Evolutionary conservation across 106 monocot genomes (phyloP).

Genomic region (Allium fistulosum): DNA sequence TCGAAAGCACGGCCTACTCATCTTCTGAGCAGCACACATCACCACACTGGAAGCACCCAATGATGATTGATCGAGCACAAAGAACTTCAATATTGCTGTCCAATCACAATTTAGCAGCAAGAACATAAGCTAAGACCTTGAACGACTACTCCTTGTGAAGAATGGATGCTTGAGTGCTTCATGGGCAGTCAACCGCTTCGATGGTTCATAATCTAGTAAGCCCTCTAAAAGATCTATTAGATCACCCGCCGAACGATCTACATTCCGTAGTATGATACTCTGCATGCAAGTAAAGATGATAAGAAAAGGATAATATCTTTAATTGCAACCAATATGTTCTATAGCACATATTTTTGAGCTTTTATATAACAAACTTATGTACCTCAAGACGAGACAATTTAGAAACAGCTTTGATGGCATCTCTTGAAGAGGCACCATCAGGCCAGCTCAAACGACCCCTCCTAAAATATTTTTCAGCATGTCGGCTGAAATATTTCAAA

Average conservation of each 20-base stretch:
- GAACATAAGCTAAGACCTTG: too few species aligned
- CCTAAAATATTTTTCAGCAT: constrained; percentile 60
- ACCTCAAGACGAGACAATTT: constrained; percentile 65
- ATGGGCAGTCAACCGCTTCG: constrained; percentile 32
- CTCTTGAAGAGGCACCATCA: constrained; percentile 50
- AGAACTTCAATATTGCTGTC: too few species aligned
- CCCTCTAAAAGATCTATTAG: constrained; percentile 42
- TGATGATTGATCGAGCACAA: too few species aligned
- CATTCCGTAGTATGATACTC: constrained; percentile 47
- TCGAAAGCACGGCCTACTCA: too few species aligned
- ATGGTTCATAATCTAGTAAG: constrained; percentile 37
- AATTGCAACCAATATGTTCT: too few species aligned
- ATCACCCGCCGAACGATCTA: constrained; percentile 43
- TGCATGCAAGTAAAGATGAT: constrained; percentile 7
- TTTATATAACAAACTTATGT: neutral
- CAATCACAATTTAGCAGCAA: too few species aligned
- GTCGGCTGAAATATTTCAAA: constrained; percentile 20
- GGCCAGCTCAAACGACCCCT: constrained; percentile 69
- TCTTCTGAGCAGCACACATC: too few species aligned
- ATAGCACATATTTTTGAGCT: too few species aligned
- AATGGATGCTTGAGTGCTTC: constrained; percentile 54
- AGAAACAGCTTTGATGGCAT: constrained; percentile 60
- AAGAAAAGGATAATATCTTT: neutral
- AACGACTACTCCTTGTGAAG: constrained; percentile 10
- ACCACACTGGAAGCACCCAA: too few species aligned